Evolutionary conservation across 345 rosid genomes (phyloP).

Genomic region (Eucalyptus curtisii): DNA sequence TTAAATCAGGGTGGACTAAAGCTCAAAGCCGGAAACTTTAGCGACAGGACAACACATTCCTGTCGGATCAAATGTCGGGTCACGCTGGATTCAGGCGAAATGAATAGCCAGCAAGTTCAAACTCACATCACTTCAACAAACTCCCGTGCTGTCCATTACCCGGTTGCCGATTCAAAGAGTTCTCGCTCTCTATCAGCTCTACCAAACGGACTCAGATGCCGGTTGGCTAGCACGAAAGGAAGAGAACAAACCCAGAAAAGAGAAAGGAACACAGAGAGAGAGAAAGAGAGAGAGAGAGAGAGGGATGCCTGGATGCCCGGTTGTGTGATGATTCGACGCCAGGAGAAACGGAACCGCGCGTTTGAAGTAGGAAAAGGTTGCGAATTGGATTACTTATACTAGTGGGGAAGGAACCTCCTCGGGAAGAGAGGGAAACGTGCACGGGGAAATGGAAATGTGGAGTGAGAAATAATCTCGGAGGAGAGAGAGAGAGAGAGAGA

Average conservation of each 20-base stretch:
- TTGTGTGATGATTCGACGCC: neutral
- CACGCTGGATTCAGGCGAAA: neutral
- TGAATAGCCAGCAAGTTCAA: neutral
- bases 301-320: neutral
- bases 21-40: neutral
- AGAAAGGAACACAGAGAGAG: neutral
- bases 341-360: neutral
- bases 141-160: neutral
- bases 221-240: neutral
- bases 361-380: neutral
- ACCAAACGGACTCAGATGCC: neutral
- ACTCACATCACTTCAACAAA: neutral
- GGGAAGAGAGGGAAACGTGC: neutral
- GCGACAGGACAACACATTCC: neutral
- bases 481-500: neutral
- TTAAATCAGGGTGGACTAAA: neutral
- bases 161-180: neutral
- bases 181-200: neutral
- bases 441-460: neutral
- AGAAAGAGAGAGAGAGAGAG: neutral
- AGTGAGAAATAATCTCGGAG: neutral
- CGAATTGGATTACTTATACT: neutral
- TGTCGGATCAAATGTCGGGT: neutral
- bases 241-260: neutral
- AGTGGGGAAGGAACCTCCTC: neutral